Conservation (phyloP, 2,329 filamentous ascomycete species). For the Chalaropsis ovoidea region DNA sequence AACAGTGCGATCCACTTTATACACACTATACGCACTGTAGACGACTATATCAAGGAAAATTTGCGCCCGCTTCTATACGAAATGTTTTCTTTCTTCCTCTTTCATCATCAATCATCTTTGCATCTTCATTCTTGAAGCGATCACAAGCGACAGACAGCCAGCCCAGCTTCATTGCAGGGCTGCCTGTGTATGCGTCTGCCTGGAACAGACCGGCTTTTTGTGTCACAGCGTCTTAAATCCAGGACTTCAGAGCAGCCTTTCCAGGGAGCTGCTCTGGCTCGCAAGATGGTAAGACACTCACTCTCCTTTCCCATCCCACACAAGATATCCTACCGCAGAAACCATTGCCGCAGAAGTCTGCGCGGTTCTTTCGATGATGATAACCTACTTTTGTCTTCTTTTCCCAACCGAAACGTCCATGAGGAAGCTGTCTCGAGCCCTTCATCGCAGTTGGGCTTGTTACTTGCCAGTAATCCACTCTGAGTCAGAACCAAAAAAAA, state of each 20-base stretch:
- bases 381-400: constrained; percentile 67
- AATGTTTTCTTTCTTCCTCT: constrained; percentile 17
- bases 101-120: constrained; percentile 7
- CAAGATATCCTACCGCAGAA: neutral
- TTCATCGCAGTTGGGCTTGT: constrained; percentile 49
- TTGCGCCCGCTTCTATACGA: neutral
- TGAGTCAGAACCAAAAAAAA: constrained; percentile 39
- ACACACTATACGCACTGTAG: neutral
- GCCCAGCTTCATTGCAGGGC: neutral
- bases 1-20: constrained; percentile 19
- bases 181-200: neutral
- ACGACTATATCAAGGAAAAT: constrained; percentile 19
- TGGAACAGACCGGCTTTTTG: constrained; percentile 3
- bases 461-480: constrained; percentile 89
- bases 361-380: constrained; percentile 55
- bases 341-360: constrained; percentile 15
- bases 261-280: neutral
- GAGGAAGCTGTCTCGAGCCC: constrained; percentile 64
- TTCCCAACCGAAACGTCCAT: constrained; percentile 82
- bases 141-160: neutral
- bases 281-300: neutral
- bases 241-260: constrained; percentile 8
- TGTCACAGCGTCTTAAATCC: neutral
- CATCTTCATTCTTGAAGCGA: neutral
- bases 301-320: neutral